Percentiles rank a stretch among this genome's conserved stretches.
These are phyloP conservation scores for Cadophora gregata DNA, from an alignment of 2,329 filamentous ascomycete species.

Conservation along the genomic window DNA sequence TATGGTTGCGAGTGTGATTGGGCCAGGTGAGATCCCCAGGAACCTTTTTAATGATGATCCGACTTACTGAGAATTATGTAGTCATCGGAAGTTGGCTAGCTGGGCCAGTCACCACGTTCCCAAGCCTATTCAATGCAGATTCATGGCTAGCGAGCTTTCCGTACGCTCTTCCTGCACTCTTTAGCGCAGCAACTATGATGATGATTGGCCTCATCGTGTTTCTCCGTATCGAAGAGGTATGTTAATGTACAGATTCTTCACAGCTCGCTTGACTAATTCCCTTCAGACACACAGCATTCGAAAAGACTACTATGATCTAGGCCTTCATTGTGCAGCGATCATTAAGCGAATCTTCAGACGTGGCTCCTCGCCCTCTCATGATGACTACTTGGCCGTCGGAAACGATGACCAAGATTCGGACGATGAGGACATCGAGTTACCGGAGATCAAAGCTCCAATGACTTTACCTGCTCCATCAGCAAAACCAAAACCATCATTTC, in stretches of 20 bases:
- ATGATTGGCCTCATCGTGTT: conserved; percentile 8
- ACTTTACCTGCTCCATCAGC: neutral
- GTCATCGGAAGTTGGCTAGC: conserved; percentile 18
- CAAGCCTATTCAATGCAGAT: neutral
- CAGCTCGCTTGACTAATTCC: neutral
- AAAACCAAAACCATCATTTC: conserved; percentile 1
- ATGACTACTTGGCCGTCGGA: conserved; percentile 7
- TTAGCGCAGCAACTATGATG: conserved; percentile 16
- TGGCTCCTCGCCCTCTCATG: neutral
- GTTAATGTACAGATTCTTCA: too few species aligned
- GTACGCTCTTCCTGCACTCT: conserved; percentile 16
- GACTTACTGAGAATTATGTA: neutral
- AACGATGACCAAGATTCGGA: conserved; percentile 9
- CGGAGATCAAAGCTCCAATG: conserved; percentile 9
- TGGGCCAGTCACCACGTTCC: conserved; percentile 13
- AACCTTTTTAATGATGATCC: neutral
- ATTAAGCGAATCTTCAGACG: conserved; percentile 6
- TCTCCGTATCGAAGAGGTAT: conserved; percentile 13
- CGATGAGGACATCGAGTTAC: conserved; percentile 15
- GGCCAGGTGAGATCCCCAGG: conserved; percentile 5
- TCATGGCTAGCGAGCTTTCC: conserved; percentile 17
- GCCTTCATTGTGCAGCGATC: conserved; percentile 10
- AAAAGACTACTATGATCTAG: conserved; percentile 14
- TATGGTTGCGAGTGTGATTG: conserved; percentile 15
- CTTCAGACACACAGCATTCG: neutral